phyloP scores from a whole-genome alignment of 768 basidiomycete genomes.

The Austroboletus festivus region DNA sequence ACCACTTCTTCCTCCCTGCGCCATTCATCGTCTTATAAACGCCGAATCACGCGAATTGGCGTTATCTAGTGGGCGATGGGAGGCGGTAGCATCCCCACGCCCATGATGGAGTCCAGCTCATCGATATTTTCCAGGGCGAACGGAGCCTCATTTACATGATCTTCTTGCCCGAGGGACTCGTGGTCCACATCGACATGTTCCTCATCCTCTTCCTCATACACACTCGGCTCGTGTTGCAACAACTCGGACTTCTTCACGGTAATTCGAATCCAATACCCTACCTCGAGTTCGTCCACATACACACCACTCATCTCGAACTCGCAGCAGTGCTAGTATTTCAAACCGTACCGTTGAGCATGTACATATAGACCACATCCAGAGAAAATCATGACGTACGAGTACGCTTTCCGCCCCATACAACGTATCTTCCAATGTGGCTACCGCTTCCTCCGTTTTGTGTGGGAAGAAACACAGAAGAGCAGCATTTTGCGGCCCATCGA shows the following conservation, averaged over 20 bases:
- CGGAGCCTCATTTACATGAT: not conserved
- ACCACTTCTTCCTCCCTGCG: no score
- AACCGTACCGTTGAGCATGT: no score
- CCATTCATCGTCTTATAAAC: no score
- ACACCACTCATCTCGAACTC: conserved; percentile 1
- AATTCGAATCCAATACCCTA: conserved; percentile 18
- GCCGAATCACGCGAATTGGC: no score
- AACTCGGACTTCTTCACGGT: not conserved
- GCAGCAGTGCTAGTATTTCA: conserved; percentile 4
- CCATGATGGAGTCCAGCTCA: not conserved
- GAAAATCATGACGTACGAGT: conserved; percentile 9
- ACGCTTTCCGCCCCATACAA: not conserved
- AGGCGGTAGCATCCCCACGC: not conserved
- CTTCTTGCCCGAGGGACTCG: not conserved
- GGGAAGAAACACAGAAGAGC: conserved; percentile 7
- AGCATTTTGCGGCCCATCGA: conserved; percentile 10
- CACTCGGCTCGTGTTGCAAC: not conserved
- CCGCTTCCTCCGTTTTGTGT: conserved; percentile 2
- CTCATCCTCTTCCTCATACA: not conserved
- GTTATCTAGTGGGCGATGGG: no score
- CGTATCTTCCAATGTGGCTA: not conserved
- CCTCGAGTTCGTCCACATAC: conserved; percentile 9
- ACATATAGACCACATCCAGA: no score
- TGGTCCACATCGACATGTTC: not conserved
- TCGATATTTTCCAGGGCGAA: not conserved